These are phyloP conservation scores for Adansonia rubrostipa DNA, from an alignment of 441 rosid species.

Conservation along the genomic window DNA sequence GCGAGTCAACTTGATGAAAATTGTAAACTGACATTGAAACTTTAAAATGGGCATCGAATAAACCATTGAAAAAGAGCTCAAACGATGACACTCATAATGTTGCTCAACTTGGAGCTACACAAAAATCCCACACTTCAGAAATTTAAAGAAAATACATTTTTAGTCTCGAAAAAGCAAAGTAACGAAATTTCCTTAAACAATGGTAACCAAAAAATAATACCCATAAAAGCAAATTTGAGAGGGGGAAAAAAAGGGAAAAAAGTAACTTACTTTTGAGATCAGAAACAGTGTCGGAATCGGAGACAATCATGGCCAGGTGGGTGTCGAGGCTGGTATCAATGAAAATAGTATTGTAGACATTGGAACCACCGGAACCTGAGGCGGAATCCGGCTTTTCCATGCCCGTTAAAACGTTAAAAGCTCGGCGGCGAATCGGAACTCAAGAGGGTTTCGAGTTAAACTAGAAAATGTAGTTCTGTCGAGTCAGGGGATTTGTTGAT, in stretches of 20 bases:
- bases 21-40: background rate
- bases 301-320: constrained; percentile 52
- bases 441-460: background rate
- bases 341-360: constrained; percentile 39
- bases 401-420: too few species aligned
- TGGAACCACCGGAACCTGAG: constrained; percentile 30
- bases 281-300: constrained; percentile 53
- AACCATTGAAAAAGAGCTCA: background rate
- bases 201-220: background rate
- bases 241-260: background rate
- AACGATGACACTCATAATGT: background rate
- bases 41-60: too few species aligned
- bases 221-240: background rate
- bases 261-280: constrained; percentile 52
- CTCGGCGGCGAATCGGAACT: background rate
- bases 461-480: background rate
- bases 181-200: background rate
- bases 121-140: background rate
- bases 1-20: background rate
- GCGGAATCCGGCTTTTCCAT: constrained; percentile 22
- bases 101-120: background rate
- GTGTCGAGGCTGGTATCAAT: constrained; percentile 60
- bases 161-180: background rate
- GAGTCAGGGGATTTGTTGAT: too few species aligned
- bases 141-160: background rate